Evolutionary conservation across 2,329 filamentous ascomycete genomes (phyloP).

Genomic region (Fusarium sp.): DNA sequence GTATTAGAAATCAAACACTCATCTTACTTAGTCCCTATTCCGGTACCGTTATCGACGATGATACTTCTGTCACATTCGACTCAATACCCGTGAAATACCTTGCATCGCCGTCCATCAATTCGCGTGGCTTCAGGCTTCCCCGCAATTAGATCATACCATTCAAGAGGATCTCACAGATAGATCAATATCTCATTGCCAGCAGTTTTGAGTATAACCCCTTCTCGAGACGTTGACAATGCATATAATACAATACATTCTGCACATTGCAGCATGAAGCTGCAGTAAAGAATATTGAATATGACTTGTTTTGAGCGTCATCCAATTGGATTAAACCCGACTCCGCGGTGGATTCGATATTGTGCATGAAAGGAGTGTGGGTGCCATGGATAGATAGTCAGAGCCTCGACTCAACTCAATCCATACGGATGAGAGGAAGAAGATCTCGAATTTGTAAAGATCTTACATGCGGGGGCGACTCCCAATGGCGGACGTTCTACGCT

Average conservation of each 20-base stretch:
- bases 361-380: slow-evolving; percentile 32
- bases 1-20: not conserved
- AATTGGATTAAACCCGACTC: slow-evolving; percentile 39
- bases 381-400: slow-evolving; percentile 14
- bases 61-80: slow-evolving; percentile 17
- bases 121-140: slow-evolving; percentile 30
- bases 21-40: not conserved
- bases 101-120: slow-evolving; percentile 20
- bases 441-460: slow-evolving; percentile 1
- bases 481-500: slow-evolving; percentile 7
- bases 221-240: slow-evolving; percentile 4
- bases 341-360: slow-evolving; percentile 35
- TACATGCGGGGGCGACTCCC: not conserved
- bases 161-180: not conserved
- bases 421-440: slow-evolving; percentile 9
- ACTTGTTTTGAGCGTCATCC: slow-evolving; percentile 20
- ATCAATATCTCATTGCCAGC: not conserved
- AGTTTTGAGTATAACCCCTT: slow-evolving; percentile 1
- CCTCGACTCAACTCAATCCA: slow-evolving; percentile 14
- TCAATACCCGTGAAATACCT: slow-evolving; percentile 10
- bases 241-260: not conserved
- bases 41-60: not conserved
- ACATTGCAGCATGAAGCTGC: not conserved
- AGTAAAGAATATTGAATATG: slow-evolving; percentile 4
- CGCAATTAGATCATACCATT: slow-evolving; percentile 7